Conservation (phyloP, 805 yeast species). For the Barnettozyma salicaria region DNA sequence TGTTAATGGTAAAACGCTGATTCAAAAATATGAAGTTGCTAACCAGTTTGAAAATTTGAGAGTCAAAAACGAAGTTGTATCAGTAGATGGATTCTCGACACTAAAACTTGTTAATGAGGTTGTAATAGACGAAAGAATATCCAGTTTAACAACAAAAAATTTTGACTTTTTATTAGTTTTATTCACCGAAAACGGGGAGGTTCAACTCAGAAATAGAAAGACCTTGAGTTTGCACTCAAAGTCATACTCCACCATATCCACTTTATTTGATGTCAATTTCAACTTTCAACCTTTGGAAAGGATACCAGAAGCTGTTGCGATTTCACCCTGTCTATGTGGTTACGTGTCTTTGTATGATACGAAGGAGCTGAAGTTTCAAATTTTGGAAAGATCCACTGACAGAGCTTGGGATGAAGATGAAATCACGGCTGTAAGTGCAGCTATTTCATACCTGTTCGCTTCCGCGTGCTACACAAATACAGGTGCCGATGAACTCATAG, state of each 20-base stretch:
- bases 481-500: conserved; percentile 64
- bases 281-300: conserved; percentile 34
- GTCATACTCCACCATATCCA: conserved; percentile 32
- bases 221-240: conserved; percentile 22
- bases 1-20: conserved; percentile 14
- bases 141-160: conserved; percentile 30
- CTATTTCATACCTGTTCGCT: conserved; percentile 62
- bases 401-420: conserved; percentile 13
- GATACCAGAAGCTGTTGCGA: conserved; percentile 32
- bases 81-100: conserved; percentile 19
- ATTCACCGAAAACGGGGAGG: conserved; percentile 36
- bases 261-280: conserved; percentile 51
- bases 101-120: conserved; percentile 20
- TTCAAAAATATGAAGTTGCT: conserved; percentile 22
- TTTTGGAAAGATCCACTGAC: not conserved
- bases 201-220: conserved; percentile 41
- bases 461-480: conserved; percentile 62
- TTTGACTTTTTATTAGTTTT: conserved; percentile 38
- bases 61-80: conserved; percentile 15
- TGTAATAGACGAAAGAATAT: conserved; percentile 22
- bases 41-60: conserved; percentile 20
- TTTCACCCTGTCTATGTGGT: conserved; percentile 50
- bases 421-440: conserved; percentile 39
- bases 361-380: conserved; percentile 14
- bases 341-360: conserved; percentile 29